Evolutionary conservation across 306 rosid species (phyloP), one percentile per base, ranked within the genome.

Genomic region (Dryas octopetala): DNA sequence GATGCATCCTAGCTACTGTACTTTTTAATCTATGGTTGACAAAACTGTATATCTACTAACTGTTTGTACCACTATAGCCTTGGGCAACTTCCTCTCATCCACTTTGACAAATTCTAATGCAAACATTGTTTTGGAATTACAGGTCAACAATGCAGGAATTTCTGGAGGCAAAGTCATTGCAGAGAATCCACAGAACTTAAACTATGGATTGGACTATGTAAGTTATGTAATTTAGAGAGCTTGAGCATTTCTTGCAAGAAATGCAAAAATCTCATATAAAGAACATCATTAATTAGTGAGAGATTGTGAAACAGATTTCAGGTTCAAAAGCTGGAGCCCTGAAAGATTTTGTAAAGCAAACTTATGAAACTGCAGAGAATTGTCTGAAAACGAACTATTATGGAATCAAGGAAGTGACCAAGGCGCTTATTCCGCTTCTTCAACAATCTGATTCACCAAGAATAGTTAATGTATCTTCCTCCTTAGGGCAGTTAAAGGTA

Each of bases 391-490:
- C 86, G 74, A 86, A 89, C 68, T 85, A 85, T 64, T 75, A 74
- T 19, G 85, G 91, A 62, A 61, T 83, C 19, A 89, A 81, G 80
- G 69, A 76, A 62, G 50, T 57, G 3, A 65, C 73, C 8, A 15
- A 70, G 72, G 66, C 81, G 60, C 84, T 85, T 48, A 57, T 83
- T 77, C 82, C 88, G 11, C 86, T 83, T 70, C 89, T 89, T 23
- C 81, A 81, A 66, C 52, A 74, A 67, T 89, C 93, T 32, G 66
- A 12, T 10, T 81, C 91, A 3, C 87, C 89, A 71, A 89, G 19
- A 64, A 78, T 86, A 72, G 88, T 86, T 9, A 83, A 74, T 53
- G 82, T 84, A 66, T 73, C 88, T 9, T 71, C 89, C 16, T 3
- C 23, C 28, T 6, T 57, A 40, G 93, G 86, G 75, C 68, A 70